phyloP scores from a whole-genome alignment of 768 basidiomycete species.

The Lanmaoa pseudosensibilis region DNA sequence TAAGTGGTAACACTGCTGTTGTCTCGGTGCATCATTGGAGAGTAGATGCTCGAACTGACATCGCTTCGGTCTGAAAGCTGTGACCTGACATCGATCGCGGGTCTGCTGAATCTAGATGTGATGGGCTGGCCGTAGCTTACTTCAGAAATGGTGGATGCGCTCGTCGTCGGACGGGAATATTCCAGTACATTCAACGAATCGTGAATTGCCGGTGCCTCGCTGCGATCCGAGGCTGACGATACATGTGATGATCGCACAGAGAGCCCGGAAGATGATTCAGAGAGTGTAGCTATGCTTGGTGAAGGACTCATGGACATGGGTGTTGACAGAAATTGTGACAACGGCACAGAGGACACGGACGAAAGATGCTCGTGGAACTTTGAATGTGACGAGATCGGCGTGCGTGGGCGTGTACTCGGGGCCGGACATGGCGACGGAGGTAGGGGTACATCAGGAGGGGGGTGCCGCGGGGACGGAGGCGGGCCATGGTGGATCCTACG shows the following conservation, averaged over 20 bases:
- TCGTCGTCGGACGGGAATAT: slow-evolving; percentile 21
- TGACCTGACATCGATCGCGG: slow-evolving; percentile 7
- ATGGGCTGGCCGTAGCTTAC: slow-evolving; percentile 20
- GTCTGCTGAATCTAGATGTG: slow-evolving; percentile 2
- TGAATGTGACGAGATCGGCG: slow-evolving; percentile 17
- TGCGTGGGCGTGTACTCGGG: slow-evolving; percentile 4
- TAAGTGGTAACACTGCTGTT: slow-evolving; percentile 17
- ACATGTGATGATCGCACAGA: slow-evolving; percentile 29
- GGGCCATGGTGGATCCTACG: slow-evolving; percentile 28
- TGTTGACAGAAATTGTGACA: slow-evolving; percentile 12
- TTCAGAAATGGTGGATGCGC: slow-evolving; percentile 23
- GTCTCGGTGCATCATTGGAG: slow-evolving; percentile 17
- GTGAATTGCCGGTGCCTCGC: slow-evolving; percentile 1
- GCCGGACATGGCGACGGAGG: slow-evolving; percentile 24
- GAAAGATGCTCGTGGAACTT: slow-evolving; percentile 37
- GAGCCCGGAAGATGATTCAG: slow-evolving; percentile 30
- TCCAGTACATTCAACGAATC: slow-evolving; percentile 14
- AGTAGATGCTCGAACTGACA: slow-evolving; percentile 18
- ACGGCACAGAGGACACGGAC: slow-evolving; percentile 27
- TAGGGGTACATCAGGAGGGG: slow-evolving; percentile 31
- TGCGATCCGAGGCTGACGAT: slow-evolving; percentile 21
- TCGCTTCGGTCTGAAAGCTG: slow-evolving; percentile 24
- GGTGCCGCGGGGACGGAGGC: slow-evolving; percentile 27
- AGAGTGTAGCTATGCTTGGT: slow-evolving; percentile 23
- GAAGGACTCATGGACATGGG: slow-evolving; percentile 16